Evolutionary conservation across 108 stramenopile genomes (phyloP), one percentile per base, ranked within the genome.

Genomic region (Nitzschia sp.): DNA sequence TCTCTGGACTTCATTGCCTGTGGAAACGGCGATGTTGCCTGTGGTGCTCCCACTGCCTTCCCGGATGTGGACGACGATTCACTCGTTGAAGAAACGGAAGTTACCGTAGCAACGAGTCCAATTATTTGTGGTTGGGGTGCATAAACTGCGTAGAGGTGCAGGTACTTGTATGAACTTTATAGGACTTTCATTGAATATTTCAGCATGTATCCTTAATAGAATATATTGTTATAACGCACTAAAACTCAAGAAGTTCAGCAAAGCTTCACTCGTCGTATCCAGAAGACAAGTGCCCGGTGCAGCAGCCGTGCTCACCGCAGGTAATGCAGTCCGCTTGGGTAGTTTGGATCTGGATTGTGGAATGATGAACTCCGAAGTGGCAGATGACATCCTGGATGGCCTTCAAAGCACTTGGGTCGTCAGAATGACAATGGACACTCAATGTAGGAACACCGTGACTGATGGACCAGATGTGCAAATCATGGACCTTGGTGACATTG

Each of bases 391-490:
- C 29, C 8, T 67, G 26, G 42, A 78, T 63, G 3, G 72, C 63
- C 11, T 26, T 8, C 6, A 78, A 10, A n/a, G 72, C 77, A 1
- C 39, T 40, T 0, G 65, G 66, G 44, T 70, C 52, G 21, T 63
- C 40, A 8, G 69, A 70, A 14, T 52, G 52, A 20, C 64, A 65
- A 65, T 93, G 89, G 0, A 90, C 84, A 55, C 79, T 87, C 46
- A 91, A 56, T 7, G 75, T 70, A 17, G 67, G 54, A 46, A 71
- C 50, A 39, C 87, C 87, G 41, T 90, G 82, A 17, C 83, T 79
- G 51, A 95, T 87, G 56, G 62, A 73, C 96, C 96, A 97, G 63
- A 97, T 86, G 69, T 95, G 96, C 55, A 97, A 67, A 70, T 95
- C 87, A 70, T 97, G 96, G 14, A 95, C 94, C 67, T 95, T 71